Evolutionary conservation across 768 basidiomycete species (phyloP), one percentile per base, ranked within the genome.

Genomic region (Hortiboletus flavorubellus): DNA sequence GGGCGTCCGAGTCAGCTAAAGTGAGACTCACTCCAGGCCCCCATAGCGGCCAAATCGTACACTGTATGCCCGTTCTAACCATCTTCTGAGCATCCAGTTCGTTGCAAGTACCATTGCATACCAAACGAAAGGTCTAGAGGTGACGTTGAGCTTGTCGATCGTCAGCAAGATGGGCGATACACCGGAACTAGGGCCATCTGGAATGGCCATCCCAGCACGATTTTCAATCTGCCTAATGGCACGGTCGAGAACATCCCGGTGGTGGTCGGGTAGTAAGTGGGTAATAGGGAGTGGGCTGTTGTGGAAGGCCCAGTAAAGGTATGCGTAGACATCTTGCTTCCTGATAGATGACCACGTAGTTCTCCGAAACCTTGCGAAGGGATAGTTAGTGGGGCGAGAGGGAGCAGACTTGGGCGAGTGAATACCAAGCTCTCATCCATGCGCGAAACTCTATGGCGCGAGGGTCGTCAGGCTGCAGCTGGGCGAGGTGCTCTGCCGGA

Each of bases 301-400:
- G 70, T 85, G 94, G 64, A 89, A 85, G 23, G 83, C 80, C 92
- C 93, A 95, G 53, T 90, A 85, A 31, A 96, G 73, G 89, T 91
- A 95, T 55, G 80, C 75, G 40, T 77, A 77, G 53, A 91, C 73
- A 66, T 92, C 82, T 38, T 80, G 73, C 16, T 75, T 76, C 42
- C 76, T 82, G 54, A 96, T 80, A 12, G 79, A 75, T 0, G 85
- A 85, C 88, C 89, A 96, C 0, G 85, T 82, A 15, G 78, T 82
- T 60, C 82, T 84, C 53, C 79, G 73, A 68, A 95, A 95, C 91
- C 91, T 64, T 63, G 52, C 38, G 38, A 16, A 33, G 34, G 29
- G 12, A 33, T 44, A 26, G 26, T 66, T 8, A 60, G 49, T 21
- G 2, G 23, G 21, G 9, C 8, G 12, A 47, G 7, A 34, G 23